Conservation (phyloP, 2,329 filamentous ascomycete species). For the Xylogone sp. region DNA sequence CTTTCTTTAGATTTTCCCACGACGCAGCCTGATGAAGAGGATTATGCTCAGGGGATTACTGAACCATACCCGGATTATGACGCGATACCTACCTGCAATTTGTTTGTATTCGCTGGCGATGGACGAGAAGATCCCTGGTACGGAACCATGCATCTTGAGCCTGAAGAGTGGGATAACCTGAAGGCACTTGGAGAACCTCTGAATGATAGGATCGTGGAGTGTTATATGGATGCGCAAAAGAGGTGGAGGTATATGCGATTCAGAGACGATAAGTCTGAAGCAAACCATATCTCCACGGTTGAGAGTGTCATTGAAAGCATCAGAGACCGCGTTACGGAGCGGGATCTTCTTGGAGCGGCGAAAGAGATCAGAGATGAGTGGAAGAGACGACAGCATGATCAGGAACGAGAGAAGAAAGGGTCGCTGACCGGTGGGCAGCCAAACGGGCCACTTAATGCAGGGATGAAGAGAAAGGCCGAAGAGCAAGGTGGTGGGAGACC, state of each 20-base stretch:
- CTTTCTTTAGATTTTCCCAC: slow-evolving; percentile 73
- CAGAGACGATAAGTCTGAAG: slow-evolving; percentile 87
- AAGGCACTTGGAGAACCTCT: slow-evolving; percentile 72
- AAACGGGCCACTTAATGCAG: slow-evolving; percentile 6
- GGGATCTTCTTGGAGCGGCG: slow-evolving; percentile 70
- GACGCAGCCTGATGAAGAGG: slow-evolving; percentile 63
- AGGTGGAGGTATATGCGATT: slow-evolving; percentile 87
- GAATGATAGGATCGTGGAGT: slow-evolving; percentile 88
- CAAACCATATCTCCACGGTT: slow-evolving; percentile 83
- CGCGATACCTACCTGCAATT: slow-evolving; percentile 66
- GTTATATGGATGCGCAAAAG: slow-evolving; percentile 69
- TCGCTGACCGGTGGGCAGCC: slow-evolving; percentile 5
- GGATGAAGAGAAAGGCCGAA: slow-evolving; percentile 22
- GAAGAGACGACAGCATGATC: slow-evolving; percentile 47
- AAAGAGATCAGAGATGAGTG: slow-evolving; percentile 73
- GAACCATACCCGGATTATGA: slow-evolving; percentile 75
- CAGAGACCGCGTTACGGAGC: slow-evolving; percentile 75
- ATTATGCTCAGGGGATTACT: slow-evolving; percentile 62
- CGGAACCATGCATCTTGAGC: slow-evolving; percentile 63
- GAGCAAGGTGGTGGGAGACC: slow-evolving; percentile 21
- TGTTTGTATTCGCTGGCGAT: slow-evolving; percentile 67
- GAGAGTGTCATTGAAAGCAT: slow-evolving; percentile 88
- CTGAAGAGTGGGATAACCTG: slow-evolving; percentile 78
- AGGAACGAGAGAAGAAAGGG: slow-evolving; percentile 13
- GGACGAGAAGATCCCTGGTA: slow-evolving; percentile 49